Evolutionary conservation across 352 stramenopile genomes (phyloP).

Genomic region (Globisporangium heterothallicum): DNA sequence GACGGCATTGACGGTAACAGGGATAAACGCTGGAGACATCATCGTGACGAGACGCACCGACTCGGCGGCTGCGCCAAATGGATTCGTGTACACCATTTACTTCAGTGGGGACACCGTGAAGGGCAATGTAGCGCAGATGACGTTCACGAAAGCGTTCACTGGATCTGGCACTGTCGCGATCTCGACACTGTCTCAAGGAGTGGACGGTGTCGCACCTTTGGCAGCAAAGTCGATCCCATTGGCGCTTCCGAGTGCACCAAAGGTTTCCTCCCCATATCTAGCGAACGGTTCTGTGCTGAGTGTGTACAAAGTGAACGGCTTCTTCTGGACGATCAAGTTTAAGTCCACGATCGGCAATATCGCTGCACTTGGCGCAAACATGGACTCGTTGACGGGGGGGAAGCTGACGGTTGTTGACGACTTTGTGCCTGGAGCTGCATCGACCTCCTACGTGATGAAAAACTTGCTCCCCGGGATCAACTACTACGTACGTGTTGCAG

Average conservation of each 20-base stretch:
- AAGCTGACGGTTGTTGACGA: constrained; percentile 35
- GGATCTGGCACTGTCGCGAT: constrained; percentile 24
- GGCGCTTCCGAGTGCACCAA: constrained; percentile 22
- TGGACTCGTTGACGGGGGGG: constrained; percentile 12
- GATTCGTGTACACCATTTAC: constrained; percentile 74
- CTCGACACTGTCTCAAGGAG: constrained; percentile 25
- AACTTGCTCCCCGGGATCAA: constrained; percentile 56
- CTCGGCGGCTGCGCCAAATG: constrained; percentile 32
- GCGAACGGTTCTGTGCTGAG: constrained; percentile 24
- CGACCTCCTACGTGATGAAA: constrained; percentile 35
- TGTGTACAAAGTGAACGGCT: constrained; percentile 76
- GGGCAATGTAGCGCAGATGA: constrained; percentile 30
- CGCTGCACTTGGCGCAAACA: constrained; percentile 30
- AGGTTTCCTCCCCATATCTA: constrained; percentile 29
- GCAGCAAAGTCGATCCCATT: constrained; percentile 46
- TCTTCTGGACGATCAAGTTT: constrained; percentile 79
- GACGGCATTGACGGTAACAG: constrained; percentile 16
- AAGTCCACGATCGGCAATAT: constrained; percentile 73
- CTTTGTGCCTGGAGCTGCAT: constrained; percentile 30
- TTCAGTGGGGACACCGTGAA: constrained; percentile 43
- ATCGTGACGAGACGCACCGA: constrained; percentile 48
- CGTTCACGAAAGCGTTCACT: constrained; percentile 21
- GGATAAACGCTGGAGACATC: constrained; percentile 27
- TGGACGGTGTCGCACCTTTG: constrained; percentile 25
- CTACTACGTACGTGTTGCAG: constrained; percentile 62